Evolutionary conservation across 2,329 filamentous ascomycete species (phyloP), one percentile per base, ranked within the genome.

Genomic region (Paraconiothyrium brasiliense): DNA sequence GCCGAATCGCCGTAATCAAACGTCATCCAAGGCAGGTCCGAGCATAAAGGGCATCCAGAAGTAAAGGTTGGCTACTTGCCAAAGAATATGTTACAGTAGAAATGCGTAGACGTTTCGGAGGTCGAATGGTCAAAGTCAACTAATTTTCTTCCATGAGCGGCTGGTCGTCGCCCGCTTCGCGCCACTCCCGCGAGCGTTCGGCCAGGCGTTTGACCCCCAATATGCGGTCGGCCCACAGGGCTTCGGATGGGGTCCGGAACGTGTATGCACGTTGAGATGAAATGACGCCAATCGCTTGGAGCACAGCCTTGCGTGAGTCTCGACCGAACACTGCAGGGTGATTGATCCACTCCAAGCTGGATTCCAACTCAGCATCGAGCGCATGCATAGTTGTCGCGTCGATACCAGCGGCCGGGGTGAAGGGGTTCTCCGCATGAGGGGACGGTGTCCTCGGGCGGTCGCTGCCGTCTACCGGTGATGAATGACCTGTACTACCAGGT

Each of bases 241-340:
- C 88, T 82, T 99, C 95, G 6, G 94, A 91, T 0, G 93, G 89
- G 2, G 94, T 95, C 55, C 94, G 89, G 85, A 94, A 97, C 0
- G 95, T 98, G 76, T 94, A 97, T 11, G 91, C 94, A 50, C 95
- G 87, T 80, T 99, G 95, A 7, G 92, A 96, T 73, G 92, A 95
- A 70, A 99, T 97, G 64, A 98, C 94, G 7, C 95, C 94, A 68
- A 99, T 98, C 16, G 94, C 93, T 78, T 99, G 95, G 27, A 99
- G 84, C 2, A 99, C 94, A 4, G 94, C 93, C 82, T 99, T 99
- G 72, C 95, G 90, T 60, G 92, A 95, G 77, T 99, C 95, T 41
- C 95, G 89, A 9, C 92, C 90, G 76, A 99, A 99, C 2, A 98
- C 92, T 1, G 94, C 94, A 1, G 95, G 95, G 74, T 99, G 95